These are phyloP conservation scores for Curvularia hawaiiensis DNA, from an alignment of 2,329 filamentous ascomycete species.

Conservation along the genomic window DNA sequence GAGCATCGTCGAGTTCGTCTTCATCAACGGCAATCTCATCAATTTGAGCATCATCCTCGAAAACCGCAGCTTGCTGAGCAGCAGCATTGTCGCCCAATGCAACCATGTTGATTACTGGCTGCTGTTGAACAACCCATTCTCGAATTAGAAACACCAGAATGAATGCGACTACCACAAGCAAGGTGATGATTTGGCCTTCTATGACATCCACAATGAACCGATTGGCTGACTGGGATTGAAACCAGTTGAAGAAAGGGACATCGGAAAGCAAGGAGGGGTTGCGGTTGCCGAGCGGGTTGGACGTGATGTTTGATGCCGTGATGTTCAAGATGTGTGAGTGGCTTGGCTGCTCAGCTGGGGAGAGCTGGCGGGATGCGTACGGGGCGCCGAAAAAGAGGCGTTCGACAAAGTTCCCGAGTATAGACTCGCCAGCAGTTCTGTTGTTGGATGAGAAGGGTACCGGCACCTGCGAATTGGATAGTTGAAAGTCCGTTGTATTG, in stretches of 20 bases:
- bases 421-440: slow-evolving; percentile 48
- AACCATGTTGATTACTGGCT: slow-evolving; percentile 85
- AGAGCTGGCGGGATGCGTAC: slow-evolving; percentile 26
- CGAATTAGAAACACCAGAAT: slow-evolving; percentile 96
- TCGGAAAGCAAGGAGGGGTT: slow-evolving; percentile 59
- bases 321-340: slow-evolving; percentile 34
- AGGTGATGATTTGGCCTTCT: slow-evolving; percentile 92
- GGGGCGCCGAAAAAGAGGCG: slow-evolving; percentile 46
- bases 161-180: slow-evolving; percentile 89
- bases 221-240: slow-evolving; percentile 70
- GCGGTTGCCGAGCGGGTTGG: slow-evolving; percentile 26
- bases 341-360: slow-evolving; percentile 24
- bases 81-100: slow-evolving; percentile 42
- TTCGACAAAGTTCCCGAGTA: slow-evolving; percentile 54
- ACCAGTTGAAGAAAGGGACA: slow-evolving; percentile 57
- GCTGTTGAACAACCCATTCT: slow-evolving; percentile 98
- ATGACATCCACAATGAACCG: slow-evolving; percentile 79
- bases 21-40: slow-evolving; percentile 17
- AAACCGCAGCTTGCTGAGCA: slow-evolving; percentile 30
- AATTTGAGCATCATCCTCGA: slow-evolving; percentile 31
- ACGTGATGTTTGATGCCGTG: slow-evolving; percentile 37
- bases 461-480: slow-evolving; percentile 43
- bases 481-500: slow-evolving; percentile 23
- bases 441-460: slow-evolving; percentile 50
- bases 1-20: slow-evolving; percentile 14